Evolutionary conservation across 306 rosid genomes (phyloP).

Genomic region (Citrullus colocynthis): DNA sequence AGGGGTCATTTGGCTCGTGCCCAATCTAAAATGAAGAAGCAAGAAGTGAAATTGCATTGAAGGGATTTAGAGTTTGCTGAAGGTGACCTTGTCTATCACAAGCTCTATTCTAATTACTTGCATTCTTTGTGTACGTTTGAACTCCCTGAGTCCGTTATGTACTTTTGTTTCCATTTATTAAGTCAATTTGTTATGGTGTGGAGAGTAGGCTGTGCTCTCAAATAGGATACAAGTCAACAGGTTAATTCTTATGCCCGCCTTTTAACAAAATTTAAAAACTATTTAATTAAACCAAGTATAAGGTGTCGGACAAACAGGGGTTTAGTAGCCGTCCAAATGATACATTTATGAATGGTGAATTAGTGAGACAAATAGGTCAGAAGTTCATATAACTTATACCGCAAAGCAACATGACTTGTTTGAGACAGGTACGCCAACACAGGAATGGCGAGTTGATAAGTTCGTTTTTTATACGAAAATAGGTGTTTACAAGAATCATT

Average conservation of each 20-base stretch:
- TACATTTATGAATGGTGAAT: slow-evolving; percentile 1
- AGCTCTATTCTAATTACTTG: too few species aligned
- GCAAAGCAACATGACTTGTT: background rate
- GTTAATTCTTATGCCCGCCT: background rate
- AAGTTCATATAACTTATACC: slow-evolving; percentile 10
- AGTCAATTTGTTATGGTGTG: too few species aligned
- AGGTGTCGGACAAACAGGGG: background rate
- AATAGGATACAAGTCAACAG: too few species aligned
- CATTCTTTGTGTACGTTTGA: too few species aligned
- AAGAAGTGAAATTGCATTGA: too few species aligned
- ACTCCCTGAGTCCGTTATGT: too few species aligned
- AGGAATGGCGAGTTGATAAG: background rate
- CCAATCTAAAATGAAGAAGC: too few species aligned
- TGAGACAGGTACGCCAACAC: background rate
- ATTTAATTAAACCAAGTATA: background rate
- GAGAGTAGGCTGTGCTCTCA: too few species aligned
- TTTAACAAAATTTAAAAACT: background rate
- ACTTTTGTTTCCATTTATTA: too few species aligned
- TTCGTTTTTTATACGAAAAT: background rate
- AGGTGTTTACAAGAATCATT: background rate
- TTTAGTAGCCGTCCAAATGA: background rate
- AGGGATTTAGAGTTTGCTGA: too few species aligned
- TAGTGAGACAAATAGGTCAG: background rate
- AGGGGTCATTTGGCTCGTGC: too few species aligned
- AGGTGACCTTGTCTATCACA: too few species aligned